These are phyloP conservation scores for Colletotrichum sojae DNA, from an alignment of 2,329 filamentous ascomycete species.

Conservation along the genomic window DNA sequence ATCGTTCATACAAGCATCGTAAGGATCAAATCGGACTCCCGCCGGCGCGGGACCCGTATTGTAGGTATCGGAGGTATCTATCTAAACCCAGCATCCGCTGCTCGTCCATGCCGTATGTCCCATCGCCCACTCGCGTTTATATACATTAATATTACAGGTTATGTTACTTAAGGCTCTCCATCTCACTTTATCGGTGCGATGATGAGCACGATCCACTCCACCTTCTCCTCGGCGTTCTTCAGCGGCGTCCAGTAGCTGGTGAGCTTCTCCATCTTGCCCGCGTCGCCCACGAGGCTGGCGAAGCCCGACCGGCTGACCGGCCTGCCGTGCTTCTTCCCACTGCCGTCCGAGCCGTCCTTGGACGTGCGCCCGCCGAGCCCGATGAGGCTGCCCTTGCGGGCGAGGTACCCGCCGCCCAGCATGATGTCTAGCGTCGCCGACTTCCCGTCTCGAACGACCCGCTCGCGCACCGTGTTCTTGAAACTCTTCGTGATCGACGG, in stretches of 20 bases:
- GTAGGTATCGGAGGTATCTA: not conserved
- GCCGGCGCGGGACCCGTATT: not conserved
- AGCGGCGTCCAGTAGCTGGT: slow-evolving; percentile 41
- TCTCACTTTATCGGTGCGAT: slow-evolving; percentile 32
- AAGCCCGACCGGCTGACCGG: slow-evolving; percentile 37
- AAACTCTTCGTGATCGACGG: slow-evolving; percentile 60
- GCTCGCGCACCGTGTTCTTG: slow-evolving; percentile 59
- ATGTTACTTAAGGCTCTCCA: rapidly evolving
- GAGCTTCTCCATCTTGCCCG: slow-evolving; percentile 33
- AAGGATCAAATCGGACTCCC: too few relatives aligned
- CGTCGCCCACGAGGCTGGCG: slow-evolving; percentile 34
- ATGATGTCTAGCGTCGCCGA: slow-evolving; percentile 51
- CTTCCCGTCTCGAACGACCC: slow-evolving; percentile 52
- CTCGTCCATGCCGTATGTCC: not conserved
- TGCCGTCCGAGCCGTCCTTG: slow-evolving; percentile 26
- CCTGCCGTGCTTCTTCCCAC: slow-evolving; percentile 19
- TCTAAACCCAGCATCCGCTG: not conserved
- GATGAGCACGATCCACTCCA: slow-evolving; percentile 40
- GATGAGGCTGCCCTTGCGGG: slow-evolving; percentile 39
- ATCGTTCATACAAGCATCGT: too few relatives aligned
- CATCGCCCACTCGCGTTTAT: not conserved
- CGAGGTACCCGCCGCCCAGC: slow-evolving; percentile 30
- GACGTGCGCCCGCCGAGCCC: slow-evolving; percentile 32
- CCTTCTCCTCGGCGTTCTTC: slow-evolving; percentile 36
- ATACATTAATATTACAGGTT: slow-evolving; percentile 25